phyloP scores from a whole-genome alignment of 176 grass and related monocot genomes.

The Oryza longistaminata region DNA sequence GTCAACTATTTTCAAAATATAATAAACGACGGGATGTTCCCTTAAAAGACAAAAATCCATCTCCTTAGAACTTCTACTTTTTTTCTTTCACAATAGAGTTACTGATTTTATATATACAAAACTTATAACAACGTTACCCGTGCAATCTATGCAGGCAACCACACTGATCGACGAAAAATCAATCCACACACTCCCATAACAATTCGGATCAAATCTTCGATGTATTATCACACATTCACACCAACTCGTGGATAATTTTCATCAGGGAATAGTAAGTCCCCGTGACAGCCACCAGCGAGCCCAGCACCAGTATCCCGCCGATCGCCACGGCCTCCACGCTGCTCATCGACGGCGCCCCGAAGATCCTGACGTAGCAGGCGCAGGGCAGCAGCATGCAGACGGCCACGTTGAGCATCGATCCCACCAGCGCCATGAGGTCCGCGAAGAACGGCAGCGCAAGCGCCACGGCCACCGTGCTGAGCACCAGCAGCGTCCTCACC shows the following conservation, averaged over 20 bases:
- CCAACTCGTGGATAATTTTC: slow-evolving; percentile 37
- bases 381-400: slow-evolving; percentile 57
- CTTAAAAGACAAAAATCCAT: no score
- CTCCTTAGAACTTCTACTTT: no score
- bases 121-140: no score
- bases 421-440: slow-evolving; percentile 62
- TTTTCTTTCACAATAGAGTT: no score
- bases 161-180: not conserved
- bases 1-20: no score
- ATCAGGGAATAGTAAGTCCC: slow-evolving; percentile 52
- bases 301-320: slow-evolving; percentile 37
- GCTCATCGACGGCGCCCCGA: not conserved
- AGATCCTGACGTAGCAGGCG: slow-evolving; percentile 56
- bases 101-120: no score
- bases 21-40: no score
- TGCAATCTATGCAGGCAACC: no score
- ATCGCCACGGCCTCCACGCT: slow-evolving; percentile 26
- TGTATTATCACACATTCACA: not conserved
- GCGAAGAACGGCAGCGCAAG: slow-evolving; percentile 63
- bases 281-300: slow-evolving; percentile 30
- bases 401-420: slow-evolving; percentile 46
- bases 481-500: slow-evolving; percentile 44
- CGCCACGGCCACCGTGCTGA: slow-evolving; percentile 57
- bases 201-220: no score
- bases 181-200: no score